Conservation (phyloP, 2,329 filamentous ascomycete species). For the Aspergillus oerlinghausenensis region DNA sequence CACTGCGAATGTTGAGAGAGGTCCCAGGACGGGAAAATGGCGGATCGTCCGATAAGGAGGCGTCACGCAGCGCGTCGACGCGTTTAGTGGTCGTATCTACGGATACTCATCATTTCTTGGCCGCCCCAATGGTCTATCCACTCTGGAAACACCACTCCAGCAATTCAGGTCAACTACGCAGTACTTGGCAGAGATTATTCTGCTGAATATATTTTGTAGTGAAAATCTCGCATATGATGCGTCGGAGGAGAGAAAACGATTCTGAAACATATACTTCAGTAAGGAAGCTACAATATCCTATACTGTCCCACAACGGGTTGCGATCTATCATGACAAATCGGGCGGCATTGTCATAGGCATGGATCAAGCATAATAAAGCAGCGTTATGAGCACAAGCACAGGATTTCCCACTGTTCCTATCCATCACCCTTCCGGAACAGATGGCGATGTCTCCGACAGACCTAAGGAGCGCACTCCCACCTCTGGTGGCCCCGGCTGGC, state of each 20-base stretch:
- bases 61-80: slow-evolving; percentile 32
- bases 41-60: slow-evolving; percentile 17
- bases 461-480: neutral
- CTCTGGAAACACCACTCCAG: neutral
- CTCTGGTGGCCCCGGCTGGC: neutral
- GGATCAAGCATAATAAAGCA: neutral
- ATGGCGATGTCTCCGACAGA: neutral
- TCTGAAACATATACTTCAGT: neutral
- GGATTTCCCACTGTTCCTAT: neutral
- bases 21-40: slow-evolving; percentile 5
- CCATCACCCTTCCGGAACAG: neutral
- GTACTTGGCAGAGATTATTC: neutral
- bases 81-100: slow-evolving; percentile 30
- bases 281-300: no score
- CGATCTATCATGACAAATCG: neutral
- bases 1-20: neutral
- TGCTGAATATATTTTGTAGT: neutral
- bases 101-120: slow-evolving; percentile 2
- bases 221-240: neutral
- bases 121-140: slow-evolving; percentile 4
- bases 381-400: neutral
- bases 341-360: neutral
- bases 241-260: neutral
- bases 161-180: neutral
- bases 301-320: no score